A percentile compares a stretch with the other conserved stretches of the same genome.
Conservation (phyloP, 257 asterid species). For the Prunella vulgaris region DNA sequence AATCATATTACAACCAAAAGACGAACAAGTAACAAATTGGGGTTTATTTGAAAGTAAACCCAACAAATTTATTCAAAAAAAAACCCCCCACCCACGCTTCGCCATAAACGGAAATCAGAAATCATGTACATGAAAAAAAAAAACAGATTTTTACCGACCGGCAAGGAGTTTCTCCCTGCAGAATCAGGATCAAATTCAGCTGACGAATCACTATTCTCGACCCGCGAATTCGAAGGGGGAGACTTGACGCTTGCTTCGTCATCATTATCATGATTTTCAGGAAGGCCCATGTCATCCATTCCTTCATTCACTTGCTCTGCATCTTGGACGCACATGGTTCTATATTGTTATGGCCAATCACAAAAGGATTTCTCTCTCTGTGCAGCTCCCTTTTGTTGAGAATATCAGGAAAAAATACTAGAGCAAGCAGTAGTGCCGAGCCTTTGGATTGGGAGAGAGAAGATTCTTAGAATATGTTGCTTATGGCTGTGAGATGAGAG, state of each 20-base stretch:
- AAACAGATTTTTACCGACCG: slow-evolving; percentile 36
- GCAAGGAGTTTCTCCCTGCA: slow-evolving; percentile 38
- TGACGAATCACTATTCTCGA: slow-evolving; percentile 22
- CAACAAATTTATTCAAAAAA: background rate
- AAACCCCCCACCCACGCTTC: background rate
- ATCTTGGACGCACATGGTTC: slow-evolving; percentile 66
- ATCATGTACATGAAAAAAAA: too few relatives aligned
- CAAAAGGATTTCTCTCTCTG: slow-evolving; percentile 12
- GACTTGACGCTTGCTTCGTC: slow-evolving; percentile 27
- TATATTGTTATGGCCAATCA: slow-evolving; percentile 1
- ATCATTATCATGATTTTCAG: slow-evolving; percentile 30
- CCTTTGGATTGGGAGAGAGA: slow-evolving; percentile 31
- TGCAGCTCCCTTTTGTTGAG: slow-evolving; percentile 29
- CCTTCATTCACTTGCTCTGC: slow-evolving; percentile 57
- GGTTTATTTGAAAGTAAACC: background rate
- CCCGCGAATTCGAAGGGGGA: slow-evolving; percentile 37
- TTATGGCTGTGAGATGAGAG: slow-evolving; percentile 27
- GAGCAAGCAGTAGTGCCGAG: background rate
- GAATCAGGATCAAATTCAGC: slow-evolving; percentile 24
- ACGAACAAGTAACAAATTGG: background rate
- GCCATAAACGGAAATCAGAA: background rate
- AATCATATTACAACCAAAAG: slow-evolving; percentile 3
- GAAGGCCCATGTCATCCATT: slow-evolving; percentile 42
- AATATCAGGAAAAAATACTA: slow-evolving; percentile 10
- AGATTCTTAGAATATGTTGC: slow-evolving; percentile 62